These are phyloP conservation scores for Magnolia changhungtana DNA, from an alignment of 164 flowering plant species.

Conservation along the genomic window DNA sequence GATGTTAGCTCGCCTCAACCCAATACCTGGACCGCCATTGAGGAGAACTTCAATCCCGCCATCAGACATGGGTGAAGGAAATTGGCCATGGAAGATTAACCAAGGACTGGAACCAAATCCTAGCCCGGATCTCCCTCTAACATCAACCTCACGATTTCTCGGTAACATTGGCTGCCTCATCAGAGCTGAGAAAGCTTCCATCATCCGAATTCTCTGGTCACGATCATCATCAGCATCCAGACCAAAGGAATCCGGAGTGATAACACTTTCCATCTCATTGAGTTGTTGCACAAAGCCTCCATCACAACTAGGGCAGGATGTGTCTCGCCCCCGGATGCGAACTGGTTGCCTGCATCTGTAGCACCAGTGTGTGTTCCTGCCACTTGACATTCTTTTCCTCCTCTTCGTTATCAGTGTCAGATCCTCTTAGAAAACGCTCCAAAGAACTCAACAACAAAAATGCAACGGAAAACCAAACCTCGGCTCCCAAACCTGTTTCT, in stretches of 20 bases:
- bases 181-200: constrained; percentile 74
- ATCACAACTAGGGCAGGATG: constrained; percentile 52
- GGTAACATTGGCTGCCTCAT: constrained; percentile 56
- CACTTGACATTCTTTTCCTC: constrained; percentile 46
- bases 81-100: constrained; percentile 72
- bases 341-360: constrained; percentile 63
- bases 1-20: constrained; percentile 52
- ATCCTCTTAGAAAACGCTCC: not conserved
- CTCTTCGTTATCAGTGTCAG: not conserved
- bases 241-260: constrained; percentile 46
- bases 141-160: constrained; percentile 37
- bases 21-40: constrained; percentile 62
- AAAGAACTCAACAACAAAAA: not conserved
- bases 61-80: constrained; percentile 59
- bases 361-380: constrained; percentile 80
- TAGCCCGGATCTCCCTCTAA: constrained; percentile 44
- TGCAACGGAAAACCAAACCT: constrained; percentile 7
- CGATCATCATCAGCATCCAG: constrained; percentile 38
- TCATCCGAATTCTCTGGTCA: constrained; percentile 43
- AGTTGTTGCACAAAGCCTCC: constrained; percentile 79
- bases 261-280: constrained; percentile 35
- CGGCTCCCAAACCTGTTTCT: not conserved
- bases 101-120: constrained; percentile 50
- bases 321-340: constrained; percentile 42
- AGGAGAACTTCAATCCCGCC: constrained; percentile 57